These are phyloP conservation scores for Trichosporon sp. DNA, from an alignment of 1,284 basidiomycete genomes.

Conservation along the genomic window DNA sequence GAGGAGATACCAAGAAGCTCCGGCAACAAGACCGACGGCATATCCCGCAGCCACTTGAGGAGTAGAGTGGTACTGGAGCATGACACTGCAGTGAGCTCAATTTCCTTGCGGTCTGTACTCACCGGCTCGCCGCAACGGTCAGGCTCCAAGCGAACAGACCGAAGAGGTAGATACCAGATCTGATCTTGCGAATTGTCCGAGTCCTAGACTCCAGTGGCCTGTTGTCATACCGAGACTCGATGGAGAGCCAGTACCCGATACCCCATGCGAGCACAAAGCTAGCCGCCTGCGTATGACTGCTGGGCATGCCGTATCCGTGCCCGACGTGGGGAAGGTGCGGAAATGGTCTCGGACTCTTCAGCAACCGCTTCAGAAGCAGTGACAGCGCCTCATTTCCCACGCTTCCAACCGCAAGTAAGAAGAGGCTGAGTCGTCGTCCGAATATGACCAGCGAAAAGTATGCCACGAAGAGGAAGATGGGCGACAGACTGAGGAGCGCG, in stretches of 20 bases:
- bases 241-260: conserved; percentile 27
- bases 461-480: conserved; percentile 48
- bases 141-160: conserved; percentile 40
- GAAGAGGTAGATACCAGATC: conserved; percentile 30
- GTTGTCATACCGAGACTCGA: conserved; percentile 12
- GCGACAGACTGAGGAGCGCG: conserved; percentile 43
- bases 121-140: conserved; percentile 23
- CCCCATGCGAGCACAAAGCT: conserved; percentile 42
- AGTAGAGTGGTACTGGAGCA: conserved; percentile 42
- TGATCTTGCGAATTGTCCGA: conserved; percentile 14
- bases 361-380: conserved; percentile 29
- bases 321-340: conserved; percentile 25
- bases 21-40: conserved; percentile 27
- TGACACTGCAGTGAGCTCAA: conserved; percentile 26
- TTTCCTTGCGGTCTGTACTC: no score
- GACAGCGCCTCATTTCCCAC: conserved; percentile 40
- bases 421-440: conserved; percentile 35
- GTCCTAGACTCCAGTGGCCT: neutral
- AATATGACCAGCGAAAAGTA: conserved; percentile 45
- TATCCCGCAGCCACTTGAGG: conserved; percentile 40
- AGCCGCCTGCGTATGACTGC: conserved; percentile 44
- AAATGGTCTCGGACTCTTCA: conserved; percentile 22
- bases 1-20: conserved; percentile 27
- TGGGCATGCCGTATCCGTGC: conserved; percentile 46
- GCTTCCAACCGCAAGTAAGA: conserved; percentile 34